Evolutionary conservation across 768 basidiomycete genomes (phyloP), one percentile per base, ranked within the genome.

Genomic region (Boletus barrowsii): DNA sequence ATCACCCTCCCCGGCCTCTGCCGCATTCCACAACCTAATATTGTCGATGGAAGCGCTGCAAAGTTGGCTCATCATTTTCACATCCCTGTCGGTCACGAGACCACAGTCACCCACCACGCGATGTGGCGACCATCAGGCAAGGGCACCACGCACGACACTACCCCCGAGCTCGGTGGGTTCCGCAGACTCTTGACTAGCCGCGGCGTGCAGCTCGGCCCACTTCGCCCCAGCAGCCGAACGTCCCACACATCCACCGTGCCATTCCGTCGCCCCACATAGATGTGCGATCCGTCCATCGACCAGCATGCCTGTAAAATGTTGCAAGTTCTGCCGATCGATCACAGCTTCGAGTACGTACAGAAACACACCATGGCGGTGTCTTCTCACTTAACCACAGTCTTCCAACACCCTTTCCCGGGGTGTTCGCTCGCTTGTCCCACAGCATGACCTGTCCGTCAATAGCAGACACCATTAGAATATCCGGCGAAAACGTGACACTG

Each of bases 241-340:
- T 98, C 97, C 90, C 92, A 98, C 15, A 97, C 83, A 64, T 97
- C 93, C 47, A 98, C 82, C 1, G 88, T 86, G 22, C 91, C 91
- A 60, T 95, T 94, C 46, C 95, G 79, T 60, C 96, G 79, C 10
- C 96, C 95, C 13, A 90, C 94, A 68, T 91, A 91, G 42, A 99
- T 84, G 57, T 95, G 89, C 5, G 79, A 79, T 15, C 96, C 95
- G 58, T 93, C 85, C 3, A 84, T 80, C 6, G 93, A 93, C 94
- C 96, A 98, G 68, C 90, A 94, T 15, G 95, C 94, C 95, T 98
- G 62, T 41, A 39, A 64, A 36, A 5, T 29, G 26, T 48, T 53
- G 10, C 40, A 22, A 54, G 10, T 53, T 17, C 45, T 49, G 17
- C 29, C 40, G 45, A 43, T 44, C 51, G 35, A 53, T 57, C 51